A percentile compares a stretch with the other conserved stretches of the same genome.
phyloP scores from a whole-genome alignment of 768 basidiomycete genomes.

The Bullera alba region DNA sequence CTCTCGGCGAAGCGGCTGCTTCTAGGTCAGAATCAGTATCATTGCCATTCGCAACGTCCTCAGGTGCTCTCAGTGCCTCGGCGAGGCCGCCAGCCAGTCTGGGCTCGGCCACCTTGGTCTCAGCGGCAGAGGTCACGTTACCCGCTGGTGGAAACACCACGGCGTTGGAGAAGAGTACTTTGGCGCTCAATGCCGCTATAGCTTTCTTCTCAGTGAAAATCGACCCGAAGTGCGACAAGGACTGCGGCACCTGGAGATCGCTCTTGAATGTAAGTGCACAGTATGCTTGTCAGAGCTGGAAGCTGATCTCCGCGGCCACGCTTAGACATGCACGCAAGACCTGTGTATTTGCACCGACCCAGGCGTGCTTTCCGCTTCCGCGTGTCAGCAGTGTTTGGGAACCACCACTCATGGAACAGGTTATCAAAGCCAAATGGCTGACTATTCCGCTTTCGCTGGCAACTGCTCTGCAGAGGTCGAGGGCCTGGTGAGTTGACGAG shows the following conservation, averaged over 20 bases:
- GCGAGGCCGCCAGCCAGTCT: too few species aligned
- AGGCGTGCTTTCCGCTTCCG: neutral
- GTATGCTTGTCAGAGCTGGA: neutral
- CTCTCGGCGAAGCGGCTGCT: too few species aligned
- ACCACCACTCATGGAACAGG: neutral
- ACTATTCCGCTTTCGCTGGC: neutral
- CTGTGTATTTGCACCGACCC: slow-evolving; percentile 10
- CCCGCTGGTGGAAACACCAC: too few species aligned
- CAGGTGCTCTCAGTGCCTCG: too few species aligned
- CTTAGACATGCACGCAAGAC: slow-evolving; percentile 10
- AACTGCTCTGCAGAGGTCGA: slow-evolving; percentile 5
- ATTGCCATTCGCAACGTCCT: too few species aligned
- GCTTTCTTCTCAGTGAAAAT: slow-evolving; percentile 2
- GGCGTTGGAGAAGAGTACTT: neutral
- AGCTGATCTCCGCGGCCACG: neutral
- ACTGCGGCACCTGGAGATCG: slow-evolving; percentile 3
- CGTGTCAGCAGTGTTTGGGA: slow-evolving; percentile 8
- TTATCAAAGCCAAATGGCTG: neutral
- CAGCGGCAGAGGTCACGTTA: too few species aligned
- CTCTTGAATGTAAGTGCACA: slow-evolving; percentile 4
- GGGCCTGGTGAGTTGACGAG: slow-evolving; percentile 3
- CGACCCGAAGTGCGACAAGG: neutral
- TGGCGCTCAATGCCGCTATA: slow-evolving; percentile 1
- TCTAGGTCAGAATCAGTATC: too few species aligned
- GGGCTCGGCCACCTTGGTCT: too few species aligned